Evolutionary conservation across 2,329 filamentous ascomycete species (phyloP).

Genomic region (Alternaria novae-zelandiae): DNA sequence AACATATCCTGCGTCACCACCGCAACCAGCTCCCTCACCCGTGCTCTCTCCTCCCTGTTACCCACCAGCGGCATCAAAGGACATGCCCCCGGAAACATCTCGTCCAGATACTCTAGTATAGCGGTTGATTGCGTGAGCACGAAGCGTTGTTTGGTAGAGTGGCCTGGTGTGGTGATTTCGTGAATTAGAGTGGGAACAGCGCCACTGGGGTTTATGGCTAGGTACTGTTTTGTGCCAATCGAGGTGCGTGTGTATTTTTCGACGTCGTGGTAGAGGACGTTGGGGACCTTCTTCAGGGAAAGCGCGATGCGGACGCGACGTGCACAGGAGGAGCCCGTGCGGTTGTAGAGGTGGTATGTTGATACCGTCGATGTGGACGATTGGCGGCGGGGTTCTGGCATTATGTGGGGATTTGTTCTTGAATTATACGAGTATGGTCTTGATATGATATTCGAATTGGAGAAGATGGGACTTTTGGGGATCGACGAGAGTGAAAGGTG

Average conservation of each 20-base stretch:
- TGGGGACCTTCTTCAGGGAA: slow-evolving; percentile 54
- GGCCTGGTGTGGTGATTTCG: slow-evolving; percentile 58
- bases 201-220: slow-evolving; percentile 59
- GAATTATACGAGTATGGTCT: too few relatives aligned
- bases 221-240: slow-evolving; percentile 59
- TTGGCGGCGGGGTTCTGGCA: neutral
- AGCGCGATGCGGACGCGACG: slow-evolving; percentile 67
- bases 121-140: neutral
- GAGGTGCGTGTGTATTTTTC: slow-evolving; percentile 57
- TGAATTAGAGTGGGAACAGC: neutral
- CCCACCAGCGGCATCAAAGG: slow-evolving; percentile 44
- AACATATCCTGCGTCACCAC: slow-evolving; percentile 66
- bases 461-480: too few relatives aligned
- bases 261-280: slow-evolving; percentile 58
- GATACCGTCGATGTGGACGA: too few relatives aligned
- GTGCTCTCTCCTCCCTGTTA: slow-evolving; percentile 54
- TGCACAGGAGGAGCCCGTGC: slow-evolving; percentile 68
- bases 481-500: too few relatives aligned
- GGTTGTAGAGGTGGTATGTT: slow-evolving; percentile 59
- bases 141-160: neutral
- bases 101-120: neutral
- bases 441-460: too few relatives aligned
- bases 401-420: too few relatives aligned
- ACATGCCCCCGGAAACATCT: neutral
- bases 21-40: slow-evolving; percentile 59